phyloP scores from a whole-genome alignment of 2,329 filamentous ascomycete species.

The Clonostachys rosea region DNA sequence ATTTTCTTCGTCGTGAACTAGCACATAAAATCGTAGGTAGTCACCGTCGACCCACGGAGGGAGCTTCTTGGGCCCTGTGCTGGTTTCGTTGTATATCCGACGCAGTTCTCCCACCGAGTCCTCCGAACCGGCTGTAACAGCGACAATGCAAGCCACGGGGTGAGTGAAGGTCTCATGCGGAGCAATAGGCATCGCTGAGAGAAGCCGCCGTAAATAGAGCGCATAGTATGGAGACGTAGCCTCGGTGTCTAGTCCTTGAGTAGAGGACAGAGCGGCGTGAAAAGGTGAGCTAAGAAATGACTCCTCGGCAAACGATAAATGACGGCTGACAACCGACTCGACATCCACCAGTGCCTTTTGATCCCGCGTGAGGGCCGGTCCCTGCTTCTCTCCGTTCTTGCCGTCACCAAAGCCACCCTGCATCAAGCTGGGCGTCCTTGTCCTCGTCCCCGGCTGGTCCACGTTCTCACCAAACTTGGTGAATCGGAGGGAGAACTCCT shows the following conservation, averaged over 20 bases:
- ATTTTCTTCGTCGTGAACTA: slow-evolving; percentile 93
- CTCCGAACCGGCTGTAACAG: slow-evolving; percentile 84
- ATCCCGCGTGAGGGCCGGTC: slow-evolving; percentile 17
- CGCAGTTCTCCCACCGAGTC: slow-evolving; percentile 83
- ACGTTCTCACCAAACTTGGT: slow-evolving; percentile 61
- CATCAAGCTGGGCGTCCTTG: slow-evolving; percentile 27
- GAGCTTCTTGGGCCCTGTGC: slow-evolving; percentile 65
- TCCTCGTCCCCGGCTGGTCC: slow-evolving; percentile 43
- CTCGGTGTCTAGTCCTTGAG: slow-evolving; percentile 36
- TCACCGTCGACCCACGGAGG: slow-evolving; percentile 88
- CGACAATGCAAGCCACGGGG: slow-evolving; percentile 90
- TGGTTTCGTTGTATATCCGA: slow-evolving; percentile 80
- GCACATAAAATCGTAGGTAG: slow-evolving; percentile 91
- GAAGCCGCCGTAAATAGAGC: slow-evolving; percentile 75
- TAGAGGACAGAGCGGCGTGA: slow-evolving; percentile 28
- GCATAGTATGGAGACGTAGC: slow-evolving; percentile 68
- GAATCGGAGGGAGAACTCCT: slow-evolving; percentile 89
- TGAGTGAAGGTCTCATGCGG: slow-evolving; percentile 93
- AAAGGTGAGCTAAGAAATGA: slow-evolving; percentile 33
- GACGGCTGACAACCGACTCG: slow-evolving; percentile 75
- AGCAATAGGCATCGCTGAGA: slow-evolving; percentile 73
- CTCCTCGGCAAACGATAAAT: slow-evolving; percentile 71
- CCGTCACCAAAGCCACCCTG: slow-evolving; percentile 12
- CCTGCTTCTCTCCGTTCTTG: slow-evolving; percentile 27
- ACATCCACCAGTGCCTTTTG: slow-evolving; percentile 52